phyloP scores from a whole-genome alignment of 2,329 filamentous ascomycete species.

The Didymella glomerata region DNA sequence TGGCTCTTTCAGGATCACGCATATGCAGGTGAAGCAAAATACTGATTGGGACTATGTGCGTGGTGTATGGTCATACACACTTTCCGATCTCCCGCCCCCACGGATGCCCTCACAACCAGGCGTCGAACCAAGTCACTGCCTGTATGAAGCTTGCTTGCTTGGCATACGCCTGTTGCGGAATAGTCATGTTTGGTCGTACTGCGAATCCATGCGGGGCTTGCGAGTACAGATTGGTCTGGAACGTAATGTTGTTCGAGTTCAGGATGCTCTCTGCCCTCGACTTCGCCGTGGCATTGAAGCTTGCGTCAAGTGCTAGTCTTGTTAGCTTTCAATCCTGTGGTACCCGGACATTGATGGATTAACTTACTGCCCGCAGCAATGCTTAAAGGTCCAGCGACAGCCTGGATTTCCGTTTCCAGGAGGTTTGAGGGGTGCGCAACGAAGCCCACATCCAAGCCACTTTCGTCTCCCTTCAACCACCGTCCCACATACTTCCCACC shows the following conservation, averaged over 20 bases:
- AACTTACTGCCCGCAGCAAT: constrained; percentile 65
- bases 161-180: constrained; percentile 45
- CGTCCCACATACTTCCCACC: constrained; percentile 77
- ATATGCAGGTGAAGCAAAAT: background rate
- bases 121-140: constrained; percentile 50
- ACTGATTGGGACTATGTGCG: background rate
- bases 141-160: constrained; percentile 49
- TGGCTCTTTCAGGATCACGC: background rate
- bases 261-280: constrained; percentile 38
- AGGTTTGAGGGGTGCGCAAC: constrained; percentile 76
- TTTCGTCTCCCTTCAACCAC: constrained; percentile 62
- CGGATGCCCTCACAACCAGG: constrained; percentile 31
- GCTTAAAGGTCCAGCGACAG: constrained; percentile 71
- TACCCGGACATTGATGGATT: background rate
- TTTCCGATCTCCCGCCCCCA: background rate
- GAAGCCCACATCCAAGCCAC: constrained; percentile 68
- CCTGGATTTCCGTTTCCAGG: constrained; percentile 69
- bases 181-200: constrained; percentile 42
- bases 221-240: constrained; percentile 45
- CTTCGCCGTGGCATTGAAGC: constrained; percentile 31
- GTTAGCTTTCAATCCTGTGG: constrained; percentile 17
- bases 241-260: constrained; percentile 40
- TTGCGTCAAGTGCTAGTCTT: constrained; percentile 31
- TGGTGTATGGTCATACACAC: too few relatives aligned
- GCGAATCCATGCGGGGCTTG: constrained; percentile 49